Evolutionary conservation across 2,329 filamentous ascomycete species (phyloP).

Genomic region (Fusarium sp.): DNA sequence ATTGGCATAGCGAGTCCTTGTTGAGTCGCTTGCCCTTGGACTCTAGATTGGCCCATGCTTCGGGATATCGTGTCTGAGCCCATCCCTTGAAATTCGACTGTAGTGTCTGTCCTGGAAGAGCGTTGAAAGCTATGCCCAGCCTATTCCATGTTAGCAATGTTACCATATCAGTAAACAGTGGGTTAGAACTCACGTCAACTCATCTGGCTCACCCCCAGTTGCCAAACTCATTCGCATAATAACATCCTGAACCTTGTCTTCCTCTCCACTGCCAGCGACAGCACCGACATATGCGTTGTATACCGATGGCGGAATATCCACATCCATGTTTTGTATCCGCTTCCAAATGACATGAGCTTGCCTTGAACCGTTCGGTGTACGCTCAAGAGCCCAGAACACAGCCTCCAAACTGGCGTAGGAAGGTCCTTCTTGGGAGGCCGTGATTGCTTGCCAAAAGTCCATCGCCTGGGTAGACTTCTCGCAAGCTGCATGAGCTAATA

Average conservation of each 20-base stretch:
- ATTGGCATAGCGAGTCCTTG: conserved; percentile 58
- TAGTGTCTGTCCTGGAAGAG: conserved; percentile 70
- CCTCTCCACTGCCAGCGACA: conserved; percentile 76
- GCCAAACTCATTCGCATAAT: conserved; percentile 74
- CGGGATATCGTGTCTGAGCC: conserved; percentile 75
- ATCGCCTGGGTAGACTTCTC: conserved; percentile 74
- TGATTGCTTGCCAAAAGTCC: conserved; percentile 86
- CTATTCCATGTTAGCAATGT: conserved; percentile 55
- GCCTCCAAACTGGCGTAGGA: conserved; percentile 83
- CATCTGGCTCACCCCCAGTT: conserved; percentile 74
- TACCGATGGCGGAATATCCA: conserved; percentile 79
- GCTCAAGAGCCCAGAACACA: conserved; percentile 82
- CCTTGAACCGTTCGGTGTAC: conserved; percentile 65
- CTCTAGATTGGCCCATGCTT: conserved; percentile 75
- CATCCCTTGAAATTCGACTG: conserved; percentile 80
- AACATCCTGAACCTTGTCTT: conserved; percentile 74
- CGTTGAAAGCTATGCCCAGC: conserved; percentile 81
- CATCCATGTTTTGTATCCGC: conserved; percentile 77
- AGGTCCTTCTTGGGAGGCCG: conserved; percentile 85
- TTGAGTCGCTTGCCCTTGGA: conserved; percentile 60
- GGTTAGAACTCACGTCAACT: conserved; percentile 73
- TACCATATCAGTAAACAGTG: background rate
- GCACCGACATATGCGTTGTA: conserved; percentile 83
- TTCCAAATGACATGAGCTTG: conserved; percentile 76
- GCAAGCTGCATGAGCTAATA: conserved; percentile 83